Percentiles rank a stretch among this genome's conserved stretches.
phyloP scores from a whole-genome alignment of 495 filamentous ascomycete genomes.

The Hyaloscypha finlandica region DNA sequence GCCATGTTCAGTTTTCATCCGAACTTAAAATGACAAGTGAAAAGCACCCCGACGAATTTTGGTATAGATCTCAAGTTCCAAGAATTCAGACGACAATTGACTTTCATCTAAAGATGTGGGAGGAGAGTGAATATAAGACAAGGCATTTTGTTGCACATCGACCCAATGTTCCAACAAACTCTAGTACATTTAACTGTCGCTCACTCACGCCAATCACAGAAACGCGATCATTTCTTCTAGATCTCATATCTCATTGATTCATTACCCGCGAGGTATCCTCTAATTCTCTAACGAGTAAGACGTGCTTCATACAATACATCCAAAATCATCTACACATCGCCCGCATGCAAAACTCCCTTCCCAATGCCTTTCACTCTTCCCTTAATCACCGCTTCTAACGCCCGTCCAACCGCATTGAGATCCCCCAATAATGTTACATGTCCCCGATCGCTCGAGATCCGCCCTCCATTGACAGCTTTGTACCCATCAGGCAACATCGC shows the following conservation, averaged over 20 bases:
- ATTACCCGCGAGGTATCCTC: not conserved
- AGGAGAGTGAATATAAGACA: too few relatives aligned
- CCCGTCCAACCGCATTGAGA: constrained; percentile 76
- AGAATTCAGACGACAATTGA: too few relatives aligned
- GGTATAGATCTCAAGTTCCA: too few relatives aligned
- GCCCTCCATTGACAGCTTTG: constrained; percentile 64
- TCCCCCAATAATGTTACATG: constrained; percentile 88
- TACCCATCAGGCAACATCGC: constrained; percentile 88
- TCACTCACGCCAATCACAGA: too few relatives aligned
- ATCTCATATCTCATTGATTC: not conserved
- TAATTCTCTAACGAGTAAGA: too few relatives aligned
- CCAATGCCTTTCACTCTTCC: constrained; percentile 74
- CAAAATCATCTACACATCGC: not conserved
- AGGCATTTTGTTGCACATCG: too few relatives aligned
- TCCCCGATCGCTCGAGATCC: constrained; percentile 77
- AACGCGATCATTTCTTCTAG: not conserved
- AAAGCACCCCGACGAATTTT: too few relatives aligned
- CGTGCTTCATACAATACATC: not conserved
- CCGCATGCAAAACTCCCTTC: constrained; percentile 39
- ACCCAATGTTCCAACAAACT: too few relatives aligned
- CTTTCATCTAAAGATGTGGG: too few relatives aligned
- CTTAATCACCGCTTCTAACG: constrained; percentile 63
- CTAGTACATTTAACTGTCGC: too few relatives aligned
- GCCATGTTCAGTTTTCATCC: too few relatives aligned
- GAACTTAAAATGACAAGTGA: too few relatives aligned